A percentile compares a stretch with the other conserved stretches of the same genome.
These are phyloP conservation scores for Zygosaccharomyces kombuchaensis DNA, from an alignment of 805 yeast genomes.

Conservation along the genomic window DNA sequence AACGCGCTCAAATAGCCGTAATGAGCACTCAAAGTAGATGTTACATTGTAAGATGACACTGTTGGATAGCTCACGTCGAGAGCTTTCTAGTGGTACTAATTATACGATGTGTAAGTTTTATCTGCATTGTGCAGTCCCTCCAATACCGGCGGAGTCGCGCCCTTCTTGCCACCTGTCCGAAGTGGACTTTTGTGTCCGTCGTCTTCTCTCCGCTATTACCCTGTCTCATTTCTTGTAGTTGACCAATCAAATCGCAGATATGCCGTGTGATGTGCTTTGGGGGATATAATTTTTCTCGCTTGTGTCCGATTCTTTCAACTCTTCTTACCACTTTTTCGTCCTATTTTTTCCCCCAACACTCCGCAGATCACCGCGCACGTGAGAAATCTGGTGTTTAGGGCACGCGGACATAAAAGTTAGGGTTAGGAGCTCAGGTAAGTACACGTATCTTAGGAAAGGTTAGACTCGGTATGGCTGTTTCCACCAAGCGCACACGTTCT, in stretches of 20 bases:
- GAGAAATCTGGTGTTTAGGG: slow-evolving; percentile 3
- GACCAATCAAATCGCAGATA: slow-evolving; percentile 24
- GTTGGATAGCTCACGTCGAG: background rate
- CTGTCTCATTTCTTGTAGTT: slow-evolving; percentile 5
- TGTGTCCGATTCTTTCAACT: slow-evolving; percentile 21
- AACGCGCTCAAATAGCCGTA: background rate
- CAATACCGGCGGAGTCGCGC: background rate
- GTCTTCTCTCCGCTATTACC: slow-evolving; percentile 14
- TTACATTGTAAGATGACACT: background rate
- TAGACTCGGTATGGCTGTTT: slow-evolving; percentile 17
- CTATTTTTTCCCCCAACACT: background rate
- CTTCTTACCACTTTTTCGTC: slow-evolving; percentile 25
- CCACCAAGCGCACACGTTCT: slow-evolving; percentile 22
- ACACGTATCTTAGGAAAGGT: background rate
- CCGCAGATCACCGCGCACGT: slow-evolving; percentile 3
- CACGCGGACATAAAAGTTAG: background rate
- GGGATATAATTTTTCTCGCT: slow-evolving; percentile 15
- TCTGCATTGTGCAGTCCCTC: background rate
- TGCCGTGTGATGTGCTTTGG: slow-evolving; percentile 6
- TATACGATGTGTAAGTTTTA: background rate
- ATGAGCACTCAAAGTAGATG: background rate
- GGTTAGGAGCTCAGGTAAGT: slow-evolving; percentile 1
- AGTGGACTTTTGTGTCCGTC: slow-evolving; percentile 1
- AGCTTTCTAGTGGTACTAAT: background rate
- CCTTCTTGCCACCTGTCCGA: slow-evolving; percentile 3